Percentiles rank a stretch among this genome's conserved stretches.
phyloP scores from a whole-genome alignment of 2,329 filamentous ascomycete genomes.

The Allantophomopsis cytisporea region DNA sequence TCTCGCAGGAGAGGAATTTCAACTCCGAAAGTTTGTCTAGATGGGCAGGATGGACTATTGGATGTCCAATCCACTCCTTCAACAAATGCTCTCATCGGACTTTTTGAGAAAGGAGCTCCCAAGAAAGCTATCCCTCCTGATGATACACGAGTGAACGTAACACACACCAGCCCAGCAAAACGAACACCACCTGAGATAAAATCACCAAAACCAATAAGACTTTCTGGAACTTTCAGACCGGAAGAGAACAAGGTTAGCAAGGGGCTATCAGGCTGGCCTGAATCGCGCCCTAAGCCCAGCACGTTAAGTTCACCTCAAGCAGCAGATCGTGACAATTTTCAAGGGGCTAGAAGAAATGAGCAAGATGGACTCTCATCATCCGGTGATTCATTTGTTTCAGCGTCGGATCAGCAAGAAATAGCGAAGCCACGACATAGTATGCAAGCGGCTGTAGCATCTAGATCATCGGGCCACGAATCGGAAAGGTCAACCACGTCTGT shows the following conservation, averaged over 20 bases:
- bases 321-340: too few relatives aligned
- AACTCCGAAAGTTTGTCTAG: conserved; percentile 9
- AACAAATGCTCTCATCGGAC: conserved; percentile 49
- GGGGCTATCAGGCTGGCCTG: too few relatives aligned
- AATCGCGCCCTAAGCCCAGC: too few relatives aligned
- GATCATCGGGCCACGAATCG: too few relatives aligned
- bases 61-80: conserved; percentile 47
- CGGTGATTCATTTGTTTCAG: conserved; percentile 19
- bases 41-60: conserved; percentile 19
- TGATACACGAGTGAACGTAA: too few relatives aligned
- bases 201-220: conserved; percentile 2
- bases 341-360: not conserved
- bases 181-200: conserved; percentile 5
- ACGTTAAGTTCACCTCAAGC: too few relatives aligned
- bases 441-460: too few relatives aligned
- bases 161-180: not conserved
- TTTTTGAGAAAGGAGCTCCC: conserved; percentile 29
- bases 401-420: conserved; percentile 9
- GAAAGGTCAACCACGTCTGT: not conserved
- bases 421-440: not conserved
- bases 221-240: not conserved
- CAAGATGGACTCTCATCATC: conserved; percentile 13
- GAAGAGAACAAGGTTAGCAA: too few relatives aligned
- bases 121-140: too few relatives aligned
- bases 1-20: not conserved